Evolutionary conservation across 2,329 filamentous ascomycete genomes (phyloP).

Genomic region (Colletotrichum higginsianum): DNA sequence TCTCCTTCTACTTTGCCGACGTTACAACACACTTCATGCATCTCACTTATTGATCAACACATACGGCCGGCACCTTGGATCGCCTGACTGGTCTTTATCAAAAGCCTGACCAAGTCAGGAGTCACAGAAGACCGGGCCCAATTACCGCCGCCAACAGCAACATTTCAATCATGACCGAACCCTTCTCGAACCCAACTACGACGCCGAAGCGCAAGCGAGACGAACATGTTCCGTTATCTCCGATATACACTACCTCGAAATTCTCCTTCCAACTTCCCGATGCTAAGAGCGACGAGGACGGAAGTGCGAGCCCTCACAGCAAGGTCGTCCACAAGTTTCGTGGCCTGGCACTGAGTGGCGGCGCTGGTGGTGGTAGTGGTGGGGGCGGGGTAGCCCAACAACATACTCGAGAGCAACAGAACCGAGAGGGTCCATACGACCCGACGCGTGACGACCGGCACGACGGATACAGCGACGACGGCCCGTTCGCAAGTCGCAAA

Average conservation of each 20-base stretch:
- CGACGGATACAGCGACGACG: constrained; percentile 48
- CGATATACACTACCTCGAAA: constrained; percentile 47
- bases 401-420: constrained; percentile 39
- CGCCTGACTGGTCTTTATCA: neutral
- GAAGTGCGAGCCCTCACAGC: constrained; percentile 67
- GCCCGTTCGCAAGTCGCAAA: constrained; percentile 52
- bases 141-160: constrained; percentile 24
- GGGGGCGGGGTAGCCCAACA: constrained; percentile 61
- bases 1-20: neutral
- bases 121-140: constrained; percentile 21
- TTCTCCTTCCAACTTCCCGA: constrained; percentile 63
- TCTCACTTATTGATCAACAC: neutral
- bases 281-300: constrained; percentile 57
- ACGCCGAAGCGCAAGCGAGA: constrained; percentile 65
- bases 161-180: constrained; percentile 31
- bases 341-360: constrained; percentile 62
- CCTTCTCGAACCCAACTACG: constrained; percentile 40
- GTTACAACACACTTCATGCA: neutral
- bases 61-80: neutral
- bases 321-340: constrained; percentile 67
- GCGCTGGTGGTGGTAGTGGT: constrained; percentile 47
- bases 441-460: constrained; percentile 45
- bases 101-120: constrained; percentile 19
- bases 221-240: constrained; percentile 52
- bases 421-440: constrained; percentile 31